phyloP scores from a whole-genome alignment of 805 yeast species.

The Vanderwaltozyma verrucispora region DNA sequence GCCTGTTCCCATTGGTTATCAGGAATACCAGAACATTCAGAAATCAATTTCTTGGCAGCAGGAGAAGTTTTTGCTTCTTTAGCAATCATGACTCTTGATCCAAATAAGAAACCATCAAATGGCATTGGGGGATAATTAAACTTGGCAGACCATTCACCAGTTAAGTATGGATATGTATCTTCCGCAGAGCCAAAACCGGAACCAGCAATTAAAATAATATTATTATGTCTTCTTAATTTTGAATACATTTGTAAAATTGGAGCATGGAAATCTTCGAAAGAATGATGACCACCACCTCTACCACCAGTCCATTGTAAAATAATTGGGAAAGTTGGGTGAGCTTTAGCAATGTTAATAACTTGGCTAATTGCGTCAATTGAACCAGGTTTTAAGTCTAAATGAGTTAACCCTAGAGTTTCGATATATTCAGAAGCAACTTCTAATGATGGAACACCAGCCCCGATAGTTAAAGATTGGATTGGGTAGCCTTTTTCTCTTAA shows the following conservation, averaged over 20 bases:
- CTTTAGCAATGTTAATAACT: constrained; percentile 82
- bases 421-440: constrained; percentile 97
- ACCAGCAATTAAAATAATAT: constrained; percentile 89
- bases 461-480: constrained; percentile 89
- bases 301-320: constrained; percentile 99
- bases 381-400: constrained; percentile 96
- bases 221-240: constrained; percentile 81
- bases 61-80: constrained; percentile 91
- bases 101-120: constrained; percentile 91
- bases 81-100: constrained; percentile 96
- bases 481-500: constrained; percentile 91
- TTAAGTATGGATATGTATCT: constrained; percentile 93
- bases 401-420: constrained; percentile 82
- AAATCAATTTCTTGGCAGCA: constrained; percentile 89
- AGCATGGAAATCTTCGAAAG: constrained; percentile 98
- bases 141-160: constrained; percentile 90
- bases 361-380: constrained; percentile 86
- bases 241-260: constrained; percentile 94
- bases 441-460: constrained; percentile 98
- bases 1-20: constrained; percentile 90
- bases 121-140: constrained; percentile 98
- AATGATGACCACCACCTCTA: constrained; percentile 99
- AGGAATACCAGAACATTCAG: constrained; percentile 79
- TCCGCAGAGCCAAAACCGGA: constrained; percentile 97
- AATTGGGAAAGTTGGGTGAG: constrained; percentile 94